A percentile compares a stretch with the other conserved stretches of the same genome.
Conservation (phyloP, 2,329 filamentous ascomycete genomes). For the Aspergillus versicolor region DNA sequence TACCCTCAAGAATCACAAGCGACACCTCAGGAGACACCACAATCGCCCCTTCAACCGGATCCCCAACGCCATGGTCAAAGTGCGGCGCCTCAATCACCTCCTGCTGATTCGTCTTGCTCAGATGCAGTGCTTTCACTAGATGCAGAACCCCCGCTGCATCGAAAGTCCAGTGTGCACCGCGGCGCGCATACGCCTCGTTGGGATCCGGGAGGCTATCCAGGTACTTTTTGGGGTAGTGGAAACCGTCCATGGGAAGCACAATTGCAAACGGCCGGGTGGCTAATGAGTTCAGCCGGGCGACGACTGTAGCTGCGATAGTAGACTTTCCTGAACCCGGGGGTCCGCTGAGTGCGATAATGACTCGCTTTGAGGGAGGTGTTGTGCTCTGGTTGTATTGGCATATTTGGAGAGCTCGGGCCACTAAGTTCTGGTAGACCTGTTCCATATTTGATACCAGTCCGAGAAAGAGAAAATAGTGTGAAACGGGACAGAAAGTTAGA, state of each 20-base stretch:
- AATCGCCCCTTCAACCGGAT: neutral
- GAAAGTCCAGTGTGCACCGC: neutral
- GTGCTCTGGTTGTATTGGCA: neutral
- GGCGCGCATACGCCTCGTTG: no score
- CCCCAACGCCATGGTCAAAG: conserved; percentile 4
- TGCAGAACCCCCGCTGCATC: neutral
- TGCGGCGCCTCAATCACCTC: neutral
- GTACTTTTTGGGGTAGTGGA: conserved; percentile 3
- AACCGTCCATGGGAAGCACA: conserved; percentile 2
- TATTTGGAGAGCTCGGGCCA: neutral
- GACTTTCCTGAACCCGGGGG: neutral
- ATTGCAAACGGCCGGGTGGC: neutral
- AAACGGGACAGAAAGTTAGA: no score
- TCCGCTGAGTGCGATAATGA: neutral
- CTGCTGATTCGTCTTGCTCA: neutral
- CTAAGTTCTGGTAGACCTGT: neutral
- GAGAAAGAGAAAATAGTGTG: no score
- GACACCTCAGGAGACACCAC: no score
- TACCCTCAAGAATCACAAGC: neutral
- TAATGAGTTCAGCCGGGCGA: neutral
- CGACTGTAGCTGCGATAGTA: conserved; percentile 4
- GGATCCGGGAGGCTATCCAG: neutral
- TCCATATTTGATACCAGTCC: neutral
- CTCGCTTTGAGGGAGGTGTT: neutral
- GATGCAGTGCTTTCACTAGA: conserved; percentile 1